These are phyloP conservation scores for Neltuma alba DNA, from an alignment of 306 rosid genomes.

Conservation along the genomic window DNA sequence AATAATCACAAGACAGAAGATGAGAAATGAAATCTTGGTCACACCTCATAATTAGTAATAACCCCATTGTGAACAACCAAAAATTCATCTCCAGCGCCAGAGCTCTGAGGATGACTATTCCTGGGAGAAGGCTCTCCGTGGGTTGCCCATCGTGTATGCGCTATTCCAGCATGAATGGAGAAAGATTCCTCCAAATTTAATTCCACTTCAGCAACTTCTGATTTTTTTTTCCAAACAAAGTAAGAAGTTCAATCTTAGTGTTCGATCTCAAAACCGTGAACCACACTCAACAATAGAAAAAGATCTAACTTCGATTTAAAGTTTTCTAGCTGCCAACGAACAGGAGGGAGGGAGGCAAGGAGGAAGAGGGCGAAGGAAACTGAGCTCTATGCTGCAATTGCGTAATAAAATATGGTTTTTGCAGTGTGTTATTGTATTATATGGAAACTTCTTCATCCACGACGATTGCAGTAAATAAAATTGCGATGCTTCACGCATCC, in stretches of 20 bases:
- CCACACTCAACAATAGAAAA: not conserved
- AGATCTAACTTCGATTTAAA: not conserved
- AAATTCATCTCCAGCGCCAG: conserved; percentile 79
- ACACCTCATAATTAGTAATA: conserved; percentile 88
- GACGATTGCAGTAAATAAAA: not conserved
- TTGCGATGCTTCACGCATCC: not conserved
- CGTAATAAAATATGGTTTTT: not conserved
- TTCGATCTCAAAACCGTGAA: not conserved
- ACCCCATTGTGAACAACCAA: conserved; percentile 95
- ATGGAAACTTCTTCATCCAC: not conserved
- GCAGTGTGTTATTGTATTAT: not conserved
- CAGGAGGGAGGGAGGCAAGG: not conserved
- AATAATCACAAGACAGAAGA: conserved; percentile 14
- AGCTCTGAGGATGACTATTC: conserved; percentile 93
- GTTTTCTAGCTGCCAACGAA: not conserved
- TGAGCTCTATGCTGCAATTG: not conserved
- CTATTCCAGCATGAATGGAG: conserved; percentile 79
- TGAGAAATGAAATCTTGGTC: conserved; percentile 20
- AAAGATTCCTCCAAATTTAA: conserved; percentile 75
- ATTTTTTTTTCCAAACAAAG: not conserved
- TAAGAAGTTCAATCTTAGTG: not conserved
- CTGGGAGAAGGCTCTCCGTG: conserved; percentile 95
- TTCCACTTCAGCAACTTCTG: conserved; percentile 71
- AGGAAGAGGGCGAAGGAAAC: not conserved
- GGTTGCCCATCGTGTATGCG: conserved; percentile 99